These are phyloP conservation scores for Cystobasidiaceae sp. DNA, from an alignment of 1,284 basidiomycete genomes.

Conservation along the genomic window DNA sequence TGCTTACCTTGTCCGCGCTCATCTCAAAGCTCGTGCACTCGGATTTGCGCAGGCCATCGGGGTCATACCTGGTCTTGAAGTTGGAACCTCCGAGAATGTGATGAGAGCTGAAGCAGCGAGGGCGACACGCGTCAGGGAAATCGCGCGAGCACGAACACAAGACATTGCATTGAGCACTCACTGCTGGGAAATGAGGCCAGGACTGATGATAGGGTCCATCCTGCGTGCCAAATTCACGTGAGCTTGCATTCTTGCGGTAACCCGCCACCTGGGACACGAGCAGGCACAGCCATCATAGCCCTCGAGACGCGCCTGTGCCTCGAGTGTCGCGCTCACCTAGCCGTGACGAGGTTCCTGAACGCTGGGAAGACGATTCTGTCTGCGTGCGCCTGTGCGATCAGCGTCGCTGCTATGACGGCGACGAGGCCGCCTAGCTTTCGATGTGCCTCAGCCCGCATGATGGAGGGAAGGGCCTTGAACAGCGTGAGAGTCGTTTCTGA, in stretches of 20 bases:
- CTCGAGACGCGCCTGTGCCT: not conserved
- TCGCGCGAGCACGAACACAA: not conserved
- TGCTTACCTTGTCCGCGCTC: constrained; percentile 1
- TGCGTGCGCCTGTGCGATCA: not conserved
- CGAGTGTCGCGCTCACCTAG: not conserved
- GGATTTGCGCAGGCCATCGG: not conserved
- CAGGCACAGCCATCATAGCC: not conserved
- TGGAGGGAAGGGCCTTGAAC: no score
- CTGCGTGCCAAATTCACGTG: not conserved
- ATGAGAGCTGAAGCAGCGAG: not conserved
- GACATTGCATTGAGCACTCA: no score
- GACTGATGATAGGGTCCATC: constrained; percentile 21
- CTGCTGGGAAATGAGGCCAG: constrained; percentile 14
- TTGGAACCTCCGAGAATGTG: not conserved
- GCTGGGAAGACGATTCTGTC: constrained; percentile 7
- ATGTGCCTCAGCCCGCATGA: no score
- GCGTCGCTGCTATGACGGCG: not conserved
- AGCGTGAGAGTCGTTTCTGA: no score
- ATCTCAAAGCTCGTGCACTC: constrained; percentile 1
- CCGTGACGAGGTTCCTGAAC: constrained; percentile 4
- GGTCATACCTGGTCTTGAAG: constrained; percentile 13
- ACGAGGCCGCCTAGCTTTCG: not conserved
- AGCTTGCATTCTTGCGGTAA: no score
- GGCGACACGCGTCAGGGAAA: not conserved
- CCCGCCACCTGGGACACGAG: no score